phyloP scores from a whole-genome alignment of 257 asterid species.

The Hygrophila difformis region DNA sequence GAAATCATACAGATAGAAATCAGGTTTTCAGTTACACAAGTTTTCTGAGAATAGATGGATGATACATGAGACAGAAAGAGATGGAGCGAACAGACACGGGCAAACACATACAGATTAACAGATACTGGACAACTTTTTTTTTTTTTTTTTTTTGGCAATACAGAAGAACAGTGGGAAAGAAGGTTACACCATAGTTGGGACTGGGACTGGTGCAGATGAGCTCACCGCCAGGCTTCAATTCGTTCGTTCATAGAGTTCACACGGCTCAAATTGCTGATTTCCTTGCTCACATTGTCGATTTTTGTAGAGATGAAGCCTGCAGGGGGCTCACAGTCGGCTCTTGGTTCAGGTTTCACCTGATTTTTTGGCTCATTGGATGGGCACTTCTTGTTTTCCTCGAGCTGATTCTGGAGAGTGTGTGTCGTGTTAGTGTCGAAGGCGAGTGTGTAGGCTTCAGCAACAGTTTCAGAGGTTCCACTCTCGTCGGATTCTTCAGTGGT shows the following conservation, averaged over 20 bases:
- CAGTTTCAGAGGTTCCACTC: slow-evolving; percentile 34
- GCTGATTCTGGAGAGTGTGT: slow-evolving; percentile 10
- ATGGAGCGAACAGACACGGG: too few relatives aligned
- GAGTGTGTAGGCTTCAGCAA: slow-evolving; percentile 15
- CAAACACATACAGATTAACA: too few relatives aligned
- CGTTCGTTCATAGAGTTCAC: slow-evolving; percentile 62
- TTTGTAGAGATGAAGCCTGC: slow-evolving; percentile 22
- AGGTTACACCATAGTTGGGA: slow-evolving; percentile 8
- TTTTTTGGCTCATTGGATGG: slow-evolving; percentile 32
- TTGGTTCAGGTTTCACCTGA: slow-evolving; percentile 20
- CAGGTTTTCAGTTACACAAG: too few relatives aligned
- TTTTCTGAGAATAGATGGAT: too few relatives aligned
- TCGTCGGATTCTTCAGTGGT: slow-evolving; percentile 56
- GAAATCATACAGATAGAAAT: too few relatives aligned
- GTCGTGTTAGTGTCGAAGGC: slow-evolving; percentile 2
- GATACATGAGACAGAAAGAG: too few relatives aligned
- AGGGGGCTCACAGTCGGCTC: slow-evolving; percentile 19
- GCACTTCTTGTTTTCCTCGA: slow-evolving; percentile 23
- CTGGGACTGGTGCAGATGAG: slow-evolving; percentile 1
- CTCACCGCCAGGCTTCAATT: slow-evolving; percentile 64
- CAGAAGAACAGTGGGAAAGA: slow-evolving; percentile 5
- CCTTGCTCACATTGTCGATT: slow-evolving; percentile 41
- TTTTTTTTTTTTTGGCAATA: too few relatives aligned
- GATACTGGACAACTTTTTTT: too few relatives aligned
- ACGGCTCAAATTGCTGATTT: slow-evolving; percentile 69